Base-by-base conservation (phyloP, 805 yeast species). In the Ogataea polymorpha region DNA sequence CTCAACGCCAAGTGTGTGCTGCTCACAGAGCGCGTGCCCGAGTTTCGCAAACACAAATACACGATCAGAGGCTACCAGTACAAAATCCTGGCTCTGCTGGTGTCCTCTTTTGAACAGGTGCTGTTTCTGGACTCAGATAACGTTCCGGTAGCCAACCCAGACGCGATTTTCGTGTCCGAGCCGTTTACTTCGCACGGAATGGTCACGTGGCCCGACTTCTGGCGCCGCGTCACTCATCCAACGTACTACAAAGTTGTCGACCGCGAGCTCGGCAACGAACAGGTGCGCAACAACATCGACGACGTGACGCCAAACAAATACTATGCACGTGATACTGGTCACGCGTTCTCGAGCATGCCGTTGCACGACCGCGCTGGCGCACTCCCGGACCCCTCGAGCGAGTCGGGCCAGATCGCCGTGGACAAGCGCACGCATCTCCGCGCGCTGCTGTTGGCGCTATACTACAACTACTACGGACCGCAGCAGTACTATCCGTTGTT, bases 1-100 rank as follows among this genome's bases (percentile, higher is more conserved):
- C 54, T 77, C 41, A 74, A 79, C 44, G 89, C 86, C 1, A 71
- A 67, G 45, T 84, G 93, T 63, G 67, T 82, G 9, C 59, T 72
- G 20, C 61, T 79, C 54, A 59, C 71, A 17, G 72, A 78, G 51
- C 68, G 74, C 29, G 48, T 80, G 21, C 80, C 83, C 1, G 52
- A 67, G 7, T 64, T 54, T 12, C 49, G 47, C 32, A 49, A 39
- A 14, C 37, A 38, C 7, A 41, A 34, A 26, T 49, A 48, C 33
- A 46, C 48, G 26, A 64, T 80, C 37, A 64, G 69, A 59, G 71
- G 67, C 3, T 74, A 72, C 50, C 79, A 74, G 50, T 72, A 63
- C 51, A 75, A 75, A 50, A 61, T 74, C 0, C 55, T 75, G 35
- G 75, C 80, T 1, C 45, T 77, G 35, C 54, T 77, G 41, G 70